Evolutionary conservation across 257 asterid species (phyloP), one percentile per base, ranked within the genome.

Genomic region (Cruciata laevipes): DNA sequence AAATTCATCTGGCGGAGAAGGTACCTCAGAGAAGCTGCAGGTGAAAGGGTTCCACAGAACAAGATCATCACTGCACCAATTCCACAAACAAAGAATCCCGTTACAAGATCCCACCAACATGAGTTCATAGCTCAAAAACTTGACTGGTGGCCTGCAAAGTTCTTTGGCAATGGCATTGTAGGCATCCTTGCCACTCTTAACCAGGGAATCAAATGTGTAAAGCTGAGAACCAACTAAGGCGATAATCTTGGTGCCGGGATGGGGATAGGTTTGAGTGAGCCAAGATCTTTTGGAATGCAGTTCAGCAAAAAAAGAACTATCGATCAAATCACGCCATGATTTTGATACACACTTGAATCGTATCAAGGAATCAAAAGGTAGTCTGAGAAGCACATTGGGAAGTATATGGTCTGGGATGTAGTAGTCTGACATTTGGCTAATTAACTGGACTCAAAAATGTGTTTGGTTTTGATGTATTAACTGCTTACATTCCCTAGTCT

Each of bases 241-340:
- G 32, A 61, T 61, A 31, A 61, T 17, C 44, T 61, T 61, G 44
- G 20, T 61, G 35, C 32, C 65, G 32, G 37, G 25, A 61, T 32
- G 65, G 35, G 40, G 23, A 14, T 31, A 3, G 44, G 32, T 60
- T 60, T 27, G 17, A 24, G 3, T 3, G 20, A 38, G 35, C 5
- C 24, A 12, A 21, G 20, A 24, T 21, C 49, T 13, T 11, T 10
- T 60, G 6, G 17, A 61, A 33, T 61, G 74, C 55, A 51, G 12
- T 35, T 25, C 55, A 33, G 20, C 11, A 38, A 71, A 71, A 0
- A 5, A 4, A 4, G 65, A 10, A n/a, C 42, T 33, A 24, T 63
- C 57, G 13, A 63, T 71, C 40, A 70, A 44, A 61, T 31, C 49
- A 16, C 38, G 38, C 63, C 37, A 60, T 60, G 27, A 60, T 60